phyloP scores from a whole-genome alignment of 2,329 filamentous ascomycete species.

The Amylocarpus encephaloides region DNA sequence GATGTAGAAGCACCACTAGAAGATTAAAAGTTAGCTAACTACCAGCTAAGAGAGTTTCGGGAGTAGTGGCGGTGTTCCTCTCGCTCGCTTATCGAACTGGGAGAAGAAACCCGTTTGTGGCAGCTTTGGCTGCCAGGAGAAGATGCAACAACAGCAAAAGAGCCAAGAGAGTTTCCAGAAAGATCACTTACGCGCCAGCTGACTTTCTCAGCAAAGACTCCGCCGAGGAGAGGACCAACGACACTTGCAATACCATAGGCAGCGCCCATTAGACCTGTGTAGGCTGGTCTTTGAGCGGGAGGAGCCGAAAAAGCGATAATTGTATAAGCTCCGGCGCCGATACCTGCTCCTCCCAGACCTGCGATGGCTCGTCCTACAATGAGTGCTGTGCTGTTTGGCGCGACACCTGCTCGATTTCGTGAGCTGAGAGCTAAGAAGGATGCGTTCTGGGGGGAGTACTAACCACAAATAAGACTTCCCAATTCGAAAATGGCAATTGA shows the following conservation, averaged over 20 bases:
- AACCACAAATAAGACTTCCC: conserved; percentile 34
- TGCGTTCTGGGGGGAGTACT: background rate
- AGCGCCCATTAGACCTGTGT: conserved; percentile 32
- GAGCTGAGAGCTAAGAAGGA: background rate
- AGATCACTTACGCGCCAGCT: too few relatives aligned
- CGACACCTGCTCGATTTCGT: conserved; percentile 18
- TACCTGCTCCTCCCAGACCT: conserved; percentile 31
- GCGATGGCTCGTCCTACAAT: conserved; percentile 34
- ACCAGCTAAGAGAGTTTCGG: background rate
- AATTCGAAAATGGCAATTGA: conserved; percentile 34
- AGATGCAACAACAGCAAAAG: too few relatives aligned
- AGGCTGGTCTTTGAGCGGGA: conserved; percentile 31
- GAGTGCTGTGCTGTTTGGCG: conserved; percentile 32
- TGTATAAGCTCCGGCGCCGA: conserved; percentile 37
- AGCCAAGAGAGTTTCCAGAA: too few relatives aligned
- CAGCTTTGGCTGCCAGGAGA: too few relatives aligned
- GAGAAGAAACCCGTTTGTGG: too few relatives aligned
- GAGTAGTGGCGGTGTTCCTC: background rate
- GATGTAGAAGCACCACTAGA: conserved; percentile 35
- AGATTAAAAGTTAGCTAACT: background rate
- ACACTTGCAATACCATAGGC: conserved; percentile 27
- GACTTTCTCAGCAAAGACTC: conserved; percentile 34
- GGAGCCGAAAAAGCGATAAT: conserved; percentile 37
- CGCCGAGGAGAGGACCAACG: conserved; percentile 33
- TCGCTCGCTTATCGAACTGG: background rate